Percentiles rank a stretch among this genome's conserved stretches.
phyloP scores from a whole-genome alignment of 768 basidiomycete genomes.

The Xerocomus brunneocitrinus region DNA sequence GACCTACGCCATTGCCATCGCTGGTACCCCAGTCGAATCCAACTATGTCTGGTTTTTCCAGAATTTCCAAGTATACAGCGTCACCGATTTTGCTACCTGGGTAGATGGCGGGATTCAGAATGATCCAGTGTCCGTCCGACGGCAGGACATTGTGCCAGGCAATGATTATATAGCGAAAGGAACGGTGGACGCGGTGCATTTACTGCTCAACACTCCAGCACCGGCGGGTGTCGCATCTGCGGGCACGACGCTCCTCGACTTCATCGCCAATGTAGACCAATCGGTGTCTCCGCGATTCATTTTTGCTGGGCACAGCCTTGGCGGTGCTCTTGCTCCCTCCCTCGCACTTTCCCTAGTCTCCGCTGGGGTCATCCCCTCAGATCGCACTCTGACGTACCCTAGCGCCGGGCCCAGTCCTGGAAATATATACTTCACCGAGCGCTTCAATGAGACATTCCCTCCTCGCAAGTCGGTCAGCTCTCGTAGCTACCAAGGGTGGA shows the following conservation, averaged over 20 bases:
- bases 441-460: neutral
- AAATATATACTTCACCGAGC: neutral
- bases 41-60: neutral
- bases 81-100: slow-evolving; percentile 7
- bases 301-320: slow-evolving; percentile 3
- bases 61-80: slow-evolving; percentile 1
- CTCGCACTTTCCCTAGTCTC: slow-evolving; percentile 3
- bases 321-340: slow-evolving; percentile 3
- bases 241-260: slow-evolving; percentile 3
- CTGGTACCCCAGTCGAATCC: slow-evolving; percentile 1
- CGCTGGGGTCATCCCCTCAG: neutral
- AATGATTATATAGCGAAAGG: slow-evolving; percentile 2
- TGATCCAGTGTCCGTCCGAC: neutral
- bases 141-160: neutral
- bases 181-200: neutral
- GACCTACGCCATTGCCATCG: slow-evolving; percentile 7
- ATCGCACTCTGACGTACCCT: slow-evolving; percentile 4
- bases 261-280: neutral
- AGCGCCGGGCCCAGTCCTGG: slow-evolving; percentile 12
- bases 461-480: neutral
- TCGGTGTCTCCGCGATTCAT: neutral
- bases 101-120: neutral
- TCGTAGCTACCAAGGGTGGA: neutral
- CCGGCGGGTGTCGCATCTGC: neutral
- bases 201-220: neutral